Conservation (phyloP, 129 eudicot species). For the Daucus carota region DH1_v3.0 NC_030382.2:39031501-39032000, state of each 20-base stretch:
- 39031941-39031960: background rate
- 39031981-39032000: constrained; percentile 57
- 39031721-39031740: constrained; percentile 6
- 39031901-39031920: constrained; percentile 5
- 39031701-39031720: constrained; percentile 11
- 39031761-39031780: constrained; percentile 54
- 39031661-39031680: background rate
- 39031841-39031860: constrained; percentile 50
- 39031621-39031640: background rate
- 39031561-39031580: background rate
- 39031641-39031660: background rate
- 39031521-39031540: background rate
- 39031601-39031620: background rate
- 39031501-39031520: background rate
- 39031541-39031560: background rate
- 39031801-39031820: constrained; percentile 56
- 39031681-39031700: background rate
- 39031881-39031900: constrained; percentile 75
- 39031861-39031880: constrained; percentile 71
- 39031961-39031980: constrained; percentile 52
- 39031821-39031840: constrained; percentile 33
- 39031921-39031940: constrained; percentile 11
- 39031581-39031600: background rate
- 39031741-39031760: constrained; percentile 61
- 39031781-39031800: constrained; percentile 67